Conservation (phyloP, 257 asterid genomes). For the Solanum appendiculatum region DNA sequence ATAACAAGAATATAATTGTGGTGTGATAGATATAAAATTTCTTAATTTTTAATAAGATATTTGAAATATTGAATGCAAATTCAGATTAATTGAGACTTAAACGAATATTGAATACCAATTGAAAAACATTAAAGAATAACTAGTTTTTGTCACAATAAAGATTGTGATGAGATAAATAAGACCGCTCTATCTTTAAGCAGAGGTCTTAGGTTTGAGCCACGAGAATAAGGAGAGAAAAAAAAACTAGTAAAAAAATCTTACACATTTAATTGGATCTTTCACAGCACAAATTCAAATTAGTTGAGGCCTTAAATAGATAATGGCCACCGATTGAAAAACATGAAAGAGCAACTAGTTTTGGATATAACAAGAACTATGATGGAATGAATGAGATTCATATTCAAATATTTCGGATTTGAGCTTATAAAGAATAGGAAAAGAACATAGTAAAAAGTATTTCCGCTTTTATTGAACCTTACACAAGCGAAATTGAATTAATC, state of each 20-base stretch:
- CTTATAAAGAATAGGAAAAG: no score
- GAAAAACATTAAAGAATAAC: neutral
- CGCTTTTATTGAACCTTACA: neutral
- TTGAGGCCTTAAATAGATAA: neutral
- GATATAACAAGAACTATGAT: neutral
- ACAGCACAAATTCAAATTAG: neutral
- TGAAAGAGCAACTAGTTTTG: neutral
- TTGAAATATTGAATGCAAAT: neutral
- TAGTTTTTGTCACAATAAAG: neutral
- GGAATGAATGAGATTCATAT: neutral
- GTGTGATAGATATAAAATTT: neutral
- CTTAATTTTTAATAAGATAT: no score
- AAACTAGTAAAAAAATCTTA: neutral
- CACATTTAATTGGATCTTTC: neutral
- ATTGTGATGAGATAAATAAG: neutral
- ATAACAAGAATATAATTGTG: neutral
- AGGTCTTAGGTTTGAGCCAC: neutral
- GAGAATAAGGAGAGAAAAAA: no score
- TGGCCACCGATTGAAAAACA: no score
- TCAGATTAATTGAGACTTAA: neutral
- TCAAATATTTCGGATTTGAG: no score
- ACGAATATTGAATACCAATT: neutral
- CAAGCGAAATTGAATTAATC: neutral
- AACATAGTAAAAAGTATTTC: neutral
- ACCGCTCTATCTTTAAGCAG: neutral